Evolutionary conservation across 805 yeast genomes (phyloP), one percentile per base, ranked within the genome.

Genomic region (Hermanozyma aechmeae): DNA sequence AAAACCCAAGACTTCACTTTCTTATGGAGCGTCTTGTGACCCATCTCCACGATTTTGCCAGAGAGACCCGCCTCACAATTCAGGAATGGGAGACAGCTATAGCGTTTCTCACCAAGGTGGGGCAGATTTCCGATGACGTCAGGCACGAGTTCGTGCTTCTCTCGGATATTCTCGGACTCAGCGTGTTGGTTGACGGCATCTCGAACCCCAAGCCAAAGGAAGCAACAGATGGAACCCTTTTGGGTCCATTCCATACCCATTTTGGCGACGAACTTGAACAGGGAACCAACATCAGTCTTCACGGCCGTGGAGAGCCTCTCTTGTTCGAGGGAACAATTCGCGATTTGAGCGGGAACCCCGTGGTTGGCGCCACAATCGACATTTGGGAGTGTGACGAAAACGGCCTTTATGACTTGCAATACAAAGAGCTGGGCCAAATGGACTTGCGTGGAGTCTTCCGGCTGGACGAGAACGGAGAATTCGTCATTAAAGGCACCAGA

Each of bases 241-340:
- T 44, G 26, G 48, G 49, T 5, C 49, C 49, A 23, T 44, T 44
- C 33, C 49, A 44, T 23, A 44, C 49, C 5, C 49, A 44, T 28
- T 47, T 43, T 31, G 49, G 48, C 22, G 42, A 30, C 16, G 30
- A 29, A 21, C 39, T 38, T 24, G 38, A 35, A 16, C 30, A 30
- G 16, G 49, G 44, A 16, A 28, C 30, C 12, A 33, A 41, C 2
- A 41, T 44, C 14, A 32, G 38, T 32, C 37, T 46, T 15, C 37
- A 32, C 6, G 47, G 40, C 13, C 39, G 35, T 23, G 49, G 49
- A 10, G 49, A 44, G 30, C 46, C 46, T 11, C 27, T 44, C n/a
- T 39, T 44, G 28, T 43, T 44, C 23, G 43, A 42, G 24, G 49
- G 49, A 11, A 20, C 14, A 17, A 26, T 44, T 17, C 39, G 40